Evolutionary conservation across 2,329 filamentous ascomycete genomes (phyloP).

Genomic region (Trichoderma koningii): DNA sequence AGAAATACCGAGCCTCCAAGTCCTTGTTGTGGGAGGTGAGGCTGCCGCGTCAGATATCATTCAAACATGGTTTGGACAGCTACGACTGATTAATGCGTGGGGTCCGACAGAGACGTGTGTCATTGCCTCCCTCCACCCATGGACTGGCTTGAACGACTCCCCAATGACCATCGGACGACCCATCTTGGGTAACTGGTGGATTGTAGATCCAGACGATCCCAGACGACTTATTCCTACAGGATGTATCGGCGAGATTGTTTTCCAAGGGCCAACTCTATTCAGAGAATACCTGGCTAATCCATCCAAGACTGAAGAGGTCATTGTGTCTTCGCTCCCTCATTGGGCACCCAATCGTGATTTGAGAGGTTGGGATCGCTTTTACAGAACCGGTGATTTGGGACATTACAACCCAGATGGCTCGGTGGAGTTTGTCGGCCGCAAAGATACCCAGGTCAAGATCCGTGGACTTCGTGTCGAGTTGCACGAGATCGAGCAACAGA

Average conservation of each 20-base stretch:
- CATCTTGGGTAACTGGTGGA: slow-evolving; percentile 13
- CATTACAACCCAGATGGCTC: slow-evolving; percentile 38
- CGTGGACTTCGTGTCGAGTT: slow-evolving; percentile 18
- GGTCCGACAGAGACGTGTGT: slow-evolving; percentile 24
- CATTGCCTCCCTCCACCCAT: slow-evolving; percentile 10
- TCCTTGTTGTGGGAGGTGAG: slow-evolving; percentile 9
- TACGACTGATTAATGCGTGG: slow-evolving; percentile 17
- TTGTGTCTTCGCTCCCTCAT: slow-evolving; percentile 32
- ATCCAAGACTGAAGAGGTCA: neutral
- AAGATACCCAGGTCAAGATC: slow-evolving; percentile 18
- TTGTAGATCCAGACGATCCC: slow-evolving; percentile 21
- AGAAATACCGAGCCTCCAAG: neutral
- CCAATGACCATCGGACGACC: neutral
- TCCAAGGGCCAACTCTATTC: slow-evolving; percentile 7
- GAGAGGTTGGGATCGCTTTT: slow-evolving; percentile 34
- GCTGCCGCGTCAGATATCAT: slow-evolving; percentile 10
- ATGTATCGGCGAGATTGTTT: slow-evolving; percentile 6
- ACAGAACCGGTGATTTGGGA: slow-evolving; percentile 51
- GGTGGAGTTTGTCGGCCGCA: neutral
- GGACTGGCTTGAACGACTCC: neutral
- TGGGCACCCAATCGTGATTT: slow-evolving; percentile 33
- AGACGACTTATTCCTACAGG: neutral
- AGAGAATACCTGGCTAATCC: slow-evolving; percentile 9
- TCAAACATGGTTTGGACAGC: neutral
- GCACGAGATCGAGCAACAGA: slow-evolving; percentile 16